Evolutionary conservation across 805 yeast species (phyloP), one percentile per base, ranked within the genome.

Genomic region (Dipodascus albidus): DNA sequence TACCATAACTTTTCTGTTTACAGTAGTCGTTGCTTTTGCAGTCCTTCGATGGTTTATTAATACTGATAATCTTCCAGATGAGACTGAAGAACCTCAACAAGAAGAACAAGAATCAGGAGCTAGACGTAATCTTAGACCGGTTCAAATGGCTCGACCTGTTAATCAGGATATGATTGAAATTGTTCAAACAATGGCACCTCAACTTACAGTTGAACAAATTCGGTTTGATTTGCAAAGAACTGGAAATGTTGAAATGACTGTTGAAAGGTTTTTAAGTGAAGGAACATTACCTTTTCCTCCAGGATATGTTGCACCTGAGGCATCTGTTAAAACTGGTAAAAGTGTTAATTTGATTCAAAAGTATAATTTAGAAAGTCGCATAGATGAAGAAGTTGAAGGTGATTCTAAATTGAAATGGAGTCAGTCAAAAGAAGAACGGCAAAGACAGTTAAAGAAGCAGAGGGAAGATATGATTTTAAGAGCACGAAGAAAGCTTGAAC

Each of bases 151-250:
- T 14, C 60, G 73, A 2, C 61, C 62, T 4, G 70, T 70, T 17
- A 68, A 68, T 9, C 64, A 63, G 14, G 66, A 57, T 49, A 91
- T 91, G 98, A 74, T 91, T 48, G 93, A 85, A 58, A 82, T 86
- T 0, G 96, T 91, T 1, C 85, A 81, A 60, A 81, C 88, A 47
- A 73, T 91, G 53, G 96, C 89, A 0, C 96, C 97, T 2, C 73
- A 74, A 20, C 70, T 87, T 31, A 74, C 85, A 1, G 75, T 69
- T 2, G 85, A 78, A 4, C 95, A 86, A 64, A 87, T 93, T 56
- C 74, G 82, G 56, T 73, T 74, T 57, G 95, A 85, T 64, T 75
- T 93, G 57, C 81, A 82, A 62, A 73, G 79, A 55, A 80, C 93
- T 0, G 67, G 62, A 47, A 82, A 85, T 4, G 90, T 90, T 1